phyloP scores from a whole-genome alignment of 768 basidiomycete genomes.

The Cystofilobasidium macerans region DNA sequence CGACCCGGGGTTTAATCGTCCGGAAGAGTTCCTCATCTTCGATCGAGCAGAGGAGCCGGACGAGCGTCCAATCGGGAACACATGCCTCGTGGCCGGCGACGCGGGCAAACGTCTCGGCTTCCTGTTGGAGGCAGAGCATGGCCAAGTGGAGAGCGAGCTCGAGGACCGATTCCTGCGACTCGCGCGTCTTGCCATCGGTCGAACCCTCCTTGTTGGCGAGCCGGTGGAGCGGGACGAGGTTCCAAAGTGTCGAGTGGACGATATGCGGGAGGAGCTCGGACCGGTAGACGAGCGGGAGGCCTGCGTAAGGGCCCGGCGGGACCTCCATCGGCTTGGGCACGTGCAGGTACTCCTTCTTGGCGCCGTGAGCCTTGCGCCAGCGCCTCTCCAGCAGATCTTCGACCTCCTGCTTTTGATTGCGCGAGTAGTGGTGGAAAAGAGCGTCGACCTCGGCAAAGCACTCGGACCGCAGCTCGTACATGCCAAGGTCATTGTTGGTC shows the following conservation, averaged over 20 bases:
- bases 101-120: constrained; percentile 51
- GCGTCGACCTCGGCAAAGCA: constrained; percentile 80
- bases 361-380: constrained; percentile 53
- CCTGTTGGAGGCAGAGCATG: constrained; percentile 72
- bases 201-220: constrained; percentile 48
- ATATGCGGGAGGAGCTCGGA: constrained; percentile 64
- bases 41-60: constrained; percentile 62
- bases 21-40: constrained; percentile 65
- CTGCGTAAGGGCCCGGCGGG: constrained; percentile 55
- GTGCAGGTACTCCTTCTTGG: constrained; percentile 54
- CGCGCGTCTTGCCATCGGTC: constrained; percentile 27
- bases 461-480: constrained; percentile 80
- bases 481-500: constrained; percentile 58
- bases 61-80: constrained; percentile 41
- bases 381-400: constrained; percentile 58
- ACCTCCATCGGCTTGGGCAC: constrained; percentile 62
- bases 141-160: constrained; percentile 78
- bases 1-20: constrained; percentile 56
- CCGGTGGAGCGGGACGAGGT: constrained; percentile 59
- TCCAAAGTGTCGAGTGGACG: constrained; percentile 69
- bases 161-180: constrained; percentile 49
- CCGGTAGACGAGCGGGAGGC: constrained; percentile 54
- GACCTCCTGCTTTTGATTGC: constrained; percentile 86
- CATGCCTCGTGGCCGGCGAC: constrained; percentile 33
- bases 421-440: constrained; percentile 88